A percentile compares a stretch with the other conserved stretches of the same genome.
phyloP scores from a whole-genome alignment of 768 basidiomycete genomes.

The Podaxis mareebaensis region DNA sequence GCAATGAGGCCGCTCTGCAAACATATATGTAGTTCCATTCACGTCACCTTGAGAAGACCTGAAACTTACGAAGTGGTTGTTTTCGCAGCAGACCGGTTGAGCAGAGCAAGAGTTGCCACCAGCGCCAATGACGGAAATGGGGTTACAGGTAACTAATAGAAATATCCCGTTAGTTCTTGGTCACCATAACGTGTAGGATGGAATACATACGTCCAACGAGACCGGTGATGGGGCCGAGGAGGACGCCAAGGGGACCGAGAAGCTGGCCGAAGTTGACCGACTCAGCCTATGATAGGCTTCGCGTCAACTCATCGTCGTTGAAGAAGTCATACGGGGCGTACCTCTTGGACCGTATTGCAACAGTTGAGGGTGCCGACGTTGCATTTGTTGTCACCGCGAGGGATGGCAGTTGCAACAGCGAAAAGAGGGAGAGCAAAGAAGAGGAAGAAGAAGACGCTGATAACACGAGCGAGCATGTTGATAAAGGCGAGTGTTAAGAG shows the following conservation, averaged over 20 bases:
- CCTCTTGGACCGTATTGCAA: not conserved
- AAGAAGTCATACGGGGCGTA: not conserved
- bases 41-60: not conserved
- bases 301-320: not conserved
- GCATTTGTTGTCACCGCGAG: not conserved
- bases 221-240: not conserved
- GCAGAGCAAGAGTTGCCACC: constrained; percentile 22
- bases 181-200: not conserved
- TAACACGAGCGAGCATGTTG: not conserved
- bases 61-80: constrained; percentile 25
- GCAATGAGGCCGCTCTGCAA: constrained; percentile 20
- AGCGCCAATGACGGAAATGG: constrained; percentile 21
- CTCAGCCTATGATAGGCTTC: not conserved
- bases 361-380: not conserved
- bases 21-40: not conserved
- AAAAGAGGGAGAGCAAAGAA: not conserved
- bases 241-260: too few species aligned
- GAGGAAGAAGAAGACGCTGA: not conserved
- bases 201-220: not conserved
- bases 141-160: constrained; percentile 21
- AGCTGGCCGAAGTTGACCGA: not conserved
- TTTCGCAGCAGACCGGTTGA: constrained; percentile 32
- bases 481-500: not conserved
- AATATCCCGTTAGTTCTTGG: not conserved
- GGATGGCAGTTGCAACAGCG: not conserved